These are phyloP conservation scores for Ensete glaucum DNA, from an alignment of 176 grass and related monocot genomes.

Conservation along the genomic window DNA sequence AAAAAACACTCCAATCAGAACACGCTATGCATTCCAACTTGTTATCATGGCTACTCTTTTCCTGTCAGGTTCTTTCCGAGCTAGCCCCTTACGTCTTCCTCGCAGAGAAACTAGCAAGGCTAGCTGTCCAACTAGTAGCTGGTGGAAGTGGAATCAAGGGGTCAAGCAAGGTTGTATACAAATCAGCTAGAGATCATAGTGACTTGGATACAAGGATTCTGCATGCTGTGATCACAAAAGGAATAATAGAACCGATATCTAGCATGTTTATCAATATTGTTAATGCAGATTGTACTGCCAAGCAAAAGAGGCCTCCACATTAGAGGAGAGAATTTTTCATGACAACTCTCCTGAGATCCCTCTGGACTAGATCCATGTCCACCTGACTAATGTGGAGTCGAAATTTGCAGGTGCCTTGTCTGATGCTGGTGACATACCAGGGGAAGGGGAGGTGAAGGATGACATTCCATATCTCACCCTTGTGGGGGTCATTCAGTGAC, in stretches of 20 bases:
- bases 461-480: background rate
- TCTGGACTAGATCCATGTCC: background rate
- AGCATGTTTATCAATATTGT: background rate
- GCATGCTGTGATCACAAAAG: background rate
- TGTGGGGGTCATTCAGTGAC: no score
- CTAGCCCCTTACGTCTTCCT: background rate
- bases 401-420: background rate
- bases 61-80: background rate
- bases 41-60: background rate
- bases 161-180: background rate
- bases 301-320: background rate
- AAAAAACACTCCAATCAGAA: background rate
- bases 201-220: slow-evolving; percentile 1
- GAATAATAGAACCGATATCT: background rate
- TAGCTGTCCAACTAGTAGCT: background rate
- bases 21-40: background rate
- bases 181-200: slow-evolving; percentile 6
- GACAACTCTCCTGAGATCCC: background rate
- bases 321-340: background rate
- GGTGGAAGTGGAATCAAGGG: slow-evolving; percentile 9
- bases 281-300: background rate
- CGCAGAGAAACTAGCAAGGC: background rate
- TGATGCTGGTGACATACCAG: background rate
- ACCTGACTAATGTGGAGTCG: background rate
- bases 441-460: background rate